Percentiles rank a stretch among this genome's conserved stretches.
These are phyloP conservation scores for Cadophora gregata DNA, from an alignment of 2,329 filamentous ascomycete species.

Conservation along the genomic window DNA sequence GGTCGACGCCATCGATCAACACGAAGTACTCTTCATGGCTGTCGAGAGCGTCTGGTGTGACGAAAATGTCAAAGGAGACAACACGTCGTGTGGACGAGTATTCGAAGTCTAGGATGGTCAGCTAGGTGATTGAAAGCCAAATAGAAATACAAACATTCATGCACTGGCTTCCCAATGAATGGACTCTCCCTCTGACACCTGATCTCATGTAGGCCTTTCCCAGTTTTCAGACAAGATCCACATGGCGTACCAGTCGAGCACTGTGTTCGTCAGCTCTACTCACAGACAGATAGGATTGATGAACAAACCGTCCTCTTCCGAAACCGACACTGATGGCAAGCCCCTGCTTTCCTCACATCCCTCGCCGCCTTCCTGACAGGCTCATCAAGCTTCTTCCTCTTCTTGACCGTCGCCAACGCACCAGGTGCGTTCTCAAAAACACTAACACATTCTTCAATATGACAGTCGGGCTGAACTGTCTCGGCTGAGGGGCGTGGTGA, in stretches of 20 bases:
- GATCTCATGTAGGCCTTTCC: slow-evolving; percentile 36
- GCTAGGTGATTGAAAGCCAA: not conserved
- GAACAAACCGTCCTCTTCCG: slow-evolving; percentile 39
- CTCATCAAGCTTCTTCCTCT: slow-evolving; percentile 35
- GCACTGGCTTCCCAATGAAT: slow-evolving; percentile 33
- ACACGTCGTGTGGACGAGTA: slow-evolving; percentile 35
- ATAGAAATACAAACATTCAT: slow-evolving; percentile 31
- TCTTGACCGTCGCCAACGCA: slow-evolving; percentile 35
- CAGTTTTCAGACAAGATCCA: slow-evolving; percentile 37
- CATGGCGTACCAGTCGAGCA: slow-evolving; percentile 39
- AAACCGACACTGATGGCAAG: slow-evolving; percentile 42
- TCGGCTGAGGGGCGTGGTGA: slow-evolving; percentile 25
- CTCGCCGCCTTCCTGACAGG: slow-evolving; percentile 37
- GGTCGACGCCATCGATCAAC: slow-evolving; percentile 36
- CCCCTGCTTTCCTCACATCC: slow-evolving; percentile 40
- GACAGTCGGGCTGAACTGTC: not conserved
- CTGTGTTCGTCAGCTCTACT: slow-evolving; percentile 19
- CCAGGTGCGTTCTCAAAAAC: slow-evolving; percentile 39
- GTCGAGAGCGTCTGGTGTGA: not conserved
- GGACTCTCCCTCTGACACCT: slow-evolving; percentile 39
- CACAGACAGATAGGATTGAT: not conserved
- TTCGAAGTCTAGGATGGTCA: slow-evolving; percentile 31
- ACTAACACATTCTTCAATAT: slow-evolving; percentile 35
- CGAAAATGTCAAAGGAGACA: slow-evolving; percentile 31
- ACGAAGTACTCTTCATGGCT: slow-evolving; percentile 22